Percentiles rank a stretch among this genome's conserved stretches.
These are phyloP conservation scores for Debaryomyces maramus DNA, from an alignment of 805 yeast species.

Conservation along the genomic window DNA sequence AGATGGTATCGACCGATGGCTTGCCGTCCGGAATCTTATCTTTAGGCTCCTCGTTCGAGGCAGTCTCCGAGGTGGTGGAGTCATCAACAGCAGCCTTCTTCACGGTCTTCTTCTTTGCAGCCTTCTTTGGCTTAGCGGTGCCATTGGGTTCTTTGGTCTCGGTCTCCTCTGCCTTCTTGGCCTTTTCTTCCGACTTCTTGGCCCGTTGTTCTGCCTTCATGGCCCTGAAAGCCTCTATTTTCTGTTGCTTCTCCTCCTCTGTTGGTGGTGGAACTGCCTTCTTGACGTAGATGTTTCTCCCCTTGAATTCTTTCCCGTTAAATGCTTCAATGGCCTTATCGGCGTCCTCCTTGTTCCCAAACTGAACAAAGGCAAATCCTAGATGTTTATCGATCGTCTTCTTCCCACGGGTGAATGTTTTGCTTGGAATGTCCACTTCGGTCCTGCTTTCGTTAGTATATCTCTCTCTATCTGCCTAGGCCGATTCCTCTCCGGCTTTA, in stretches of 20 bases:
- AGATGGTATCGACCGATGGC: constrained; percentile 58
- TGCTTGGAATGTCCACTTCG: constrained; percentile 52
- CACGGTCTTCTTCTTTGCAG: constrained; percentile 10
- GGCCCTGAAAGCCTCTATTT: constrained; percentile 33
- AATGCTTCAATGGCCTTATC: constrained; percentile 44
- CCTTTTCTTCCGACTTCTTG: constrained; percentile 19
- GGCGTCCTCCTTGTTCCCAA: constrained; percentile 44
- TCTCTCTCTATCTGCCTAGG: not conserved
- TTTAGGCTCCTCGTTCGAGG: constrained; percentile 4
- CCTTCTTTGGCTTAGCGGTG: constrained; percentile 4
- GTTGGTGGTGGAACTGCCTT: constrained; percentile 54
- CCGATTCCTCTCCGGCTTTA: too few species aligned
- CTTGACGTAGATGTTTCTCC: constrained; percentile 50
- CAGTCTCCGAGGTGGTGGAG: not conserved
- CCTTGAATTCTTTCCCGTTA: constrained; percentile 45
- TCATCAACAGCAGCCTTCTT: not conserved
- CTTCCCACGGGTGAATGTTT: constrained; percentile 34
- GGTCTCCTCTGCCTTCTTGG: constrained; percentile 3
- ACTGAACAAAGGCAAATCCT: constrained; percentile 64
- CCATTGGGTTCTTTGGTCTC: not conserved
- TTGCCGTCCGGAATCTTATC: constrained; percentile 45
- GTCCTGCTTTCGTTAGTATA: constrained; percentile 26
- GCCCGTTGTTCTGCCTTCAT: constrained; percentile 20
- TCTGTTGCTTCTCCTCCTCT: constrained; percentile 43
- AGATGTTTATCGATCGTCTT: constrained; percentile 44